Percentiles rank a stretch among this genome's conserved stretches.
phyloP scores from a whole-genome alignment of 2,329 filamentous ascomycete species.

The Penicillium sp. region DNA sequence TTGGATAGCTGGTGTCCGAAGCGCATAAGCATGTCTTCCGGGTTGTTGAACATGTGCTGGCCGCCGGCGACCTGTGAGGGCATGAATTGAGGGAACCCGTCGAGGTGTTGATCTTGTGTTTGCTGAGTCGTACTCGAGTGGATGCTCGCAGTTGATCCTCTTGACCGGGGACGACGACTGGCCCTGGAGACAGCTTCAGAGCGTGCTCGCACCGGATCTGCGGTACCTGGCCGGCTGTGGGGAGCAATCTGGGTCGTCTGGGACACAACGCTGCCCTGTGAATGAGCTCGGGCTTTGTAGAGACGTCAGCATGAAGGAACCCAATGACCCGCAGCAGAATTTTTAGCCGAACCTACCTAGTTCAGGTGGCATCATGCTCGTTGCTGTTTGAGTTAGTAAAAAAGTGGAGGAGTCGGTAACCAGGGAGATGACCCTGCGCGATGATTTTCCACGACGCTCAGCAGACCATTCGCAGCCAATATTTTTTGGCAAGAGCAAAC shows the following conservation, averaged over 20 bases:
- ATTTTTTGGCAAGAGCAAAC: constrained; percentile 1
- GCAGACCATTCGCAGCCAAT: constrained; percentile 18
- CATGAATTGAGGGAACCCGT: constrained; percentile 43
- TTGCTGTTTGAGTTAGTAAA: constrained; percentile 13
- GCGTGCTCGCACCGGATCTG: constrained; percentile 43
- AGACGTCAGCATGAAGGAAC: constrained; percentile 9
- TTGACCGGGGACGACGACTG: constrained; percentile 46
- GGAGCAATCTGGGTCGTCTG: constrained; percentile 41
- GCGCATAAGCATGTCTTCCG: constrained; percentile 50
- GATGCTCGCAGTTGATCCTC: constrained; percentile 51
- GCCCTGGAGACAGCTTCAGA: constrained; percentile 45
- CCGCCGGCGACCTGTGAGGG: constrained; percentile 35
- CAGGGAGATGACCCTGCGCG: constrained; percentile 26
- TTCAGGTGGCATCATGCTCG: constrained; percentile 24
- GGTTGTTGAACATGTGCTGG: constrained; percentile 43
- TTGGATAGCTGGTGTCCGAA: constrained; percentile 47
- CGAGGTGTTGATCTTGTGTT: constrained; percentile 45
- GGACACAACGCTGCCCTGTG: constrained; percentile 41
- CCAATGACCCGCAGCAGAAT: not conserved
- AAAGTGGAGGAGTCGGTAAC: constrained; percentile 30
- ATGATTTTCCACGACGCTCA: constrained; percentile 8
- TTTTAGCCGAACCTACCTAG: constrained; percentile 19
- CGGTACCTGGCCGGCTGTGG: constrained; percentile 44
- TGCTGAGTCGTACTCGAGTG: constrained; percentile 50
- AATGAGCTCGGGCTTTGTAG: constrained; percentile 37